Conservation (phyloP, 495 filamentous ascomycete genomes). For the Bryoglossum gracile region DNA sequence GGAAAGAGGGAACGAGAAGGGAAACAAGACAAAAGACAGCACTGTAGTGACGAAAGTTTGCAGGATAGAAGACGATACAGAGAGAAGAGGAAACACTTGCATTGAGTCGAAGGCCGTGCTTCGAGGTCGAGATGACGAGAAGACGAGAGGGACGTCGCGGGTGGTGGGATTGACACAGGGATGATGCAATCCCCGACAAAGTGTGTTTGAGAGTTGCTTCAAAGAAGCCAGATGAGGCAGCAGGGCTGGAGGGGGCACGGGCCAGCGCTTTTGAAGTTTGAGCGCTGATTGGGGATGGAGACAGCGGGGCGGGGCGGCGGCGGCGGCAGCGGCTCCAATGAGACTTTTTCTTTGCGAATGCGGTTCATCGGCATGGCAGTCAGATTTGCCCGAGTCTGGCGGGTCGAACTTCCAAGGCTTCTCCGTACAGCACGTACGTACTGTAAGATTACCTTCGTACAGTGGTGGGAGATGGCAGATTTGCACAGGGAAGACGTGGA, state of each 20-base stretch:
- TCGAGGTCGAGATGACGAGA: not conserved
- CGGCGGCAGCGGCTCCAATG: no score
- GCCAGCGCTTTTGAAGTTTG: no score
- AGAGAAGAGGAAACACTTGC: conserved; percentile 10
- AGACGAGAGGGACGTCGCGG: conserved; percentile 14
- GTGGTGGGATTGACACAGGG: conserved; percentile 6
- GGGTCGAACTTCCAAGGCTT: no score
- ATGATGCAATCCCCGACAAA: conserved; percentile 19
- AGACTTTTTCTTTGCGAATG: no score
- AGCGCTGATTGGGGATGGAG: conserved; percentile 5
- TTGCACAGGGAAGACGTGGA: conserved; percentile 4
- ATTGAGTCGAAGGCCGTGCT: conserved; percentile 5
- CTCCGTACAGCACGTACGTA: no score
- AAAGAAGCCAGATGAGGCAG: conserved; percentile 15
- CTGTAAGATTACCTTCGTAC: no score
- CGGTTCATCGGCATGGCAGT: no score
- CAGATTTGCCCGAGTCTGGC: no score
- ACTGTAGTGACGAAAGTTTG: not conserved
- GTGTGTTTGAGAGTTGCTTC: conserved; percentile 24
- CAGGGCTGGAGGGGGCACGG: not conserved
- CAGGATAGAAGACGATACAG: not conserved
- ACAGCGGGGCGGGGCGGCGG: no score
- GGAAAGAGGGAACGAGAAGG: conserved; percentile 32
- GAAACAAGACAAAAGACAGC: conserved; percentile 30
- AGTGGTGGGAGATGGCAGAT: conserved; percentile 3